phyloP scores from a whole-genome alignment of 2,329 filamentous ascomycete genomes.

The Mycosphaerella sp. region DNA sequence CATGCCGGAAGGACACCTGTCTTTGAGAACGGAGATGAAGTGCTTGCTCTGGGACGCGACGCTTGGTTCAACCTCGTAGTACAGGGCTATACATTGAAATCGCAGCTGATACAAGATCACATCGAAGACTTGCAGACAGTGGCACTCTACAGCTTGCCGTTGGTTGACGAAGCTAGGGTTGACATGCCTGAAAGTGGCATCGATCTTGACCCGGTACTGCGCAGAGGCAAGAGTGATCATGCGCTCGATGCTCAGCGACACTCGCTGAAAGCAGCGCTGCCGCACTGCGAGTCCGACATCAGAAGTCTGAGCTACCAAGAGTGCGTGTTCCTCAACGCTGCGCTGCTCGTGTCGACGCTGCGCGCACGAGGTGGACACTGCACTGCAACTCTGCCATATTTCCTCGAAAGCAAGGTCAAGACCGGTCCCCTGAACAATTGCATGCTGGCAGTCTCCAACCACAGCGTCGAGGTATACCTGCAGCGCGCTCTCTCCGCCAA shows the following conservation, averaged over 20 bases:
- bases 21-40: constrained; percentile 45
- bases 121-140: constrained; percentile 72
- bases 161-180: constrained; percentile 81
- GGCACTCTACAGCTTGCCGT: constrained; percentile 76
- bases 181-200: constrained; percentile 94
- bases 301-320: constrained; percentile 80
- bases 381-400: constrained; percentile 83
- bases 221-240: constrained; percentile 75
- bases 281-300: constrained; percentile 70
- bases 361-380: constrained; percentile 83
- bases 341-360: constrained; percentile 81
- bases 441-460: constrained; percentile 57
- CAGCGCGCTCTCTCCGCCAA: constrained; percentile 64
- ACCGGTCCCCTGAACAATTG: constrained; percentile 55
- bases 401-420: constrained; percentile 79
- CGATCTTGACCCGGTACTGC: constrained; percentile 87
- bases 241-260: constrained; percentile 76
- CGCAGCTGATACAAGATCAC: constrained; percentile 65
- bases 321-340: constrained; percentile 84
- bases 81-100: constrained; percentile 76
- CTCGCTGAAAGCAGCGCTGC: constrained; percentile 65
- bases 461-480: constrained; percentile 73
- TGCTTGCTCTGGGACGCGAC: constrained; percentile 63
- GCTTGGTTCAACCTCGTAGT: constrained; percentile 98
- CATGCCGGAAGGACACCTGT: constrained; percentile 44